Base-by-base conservation (phyloP, 75 land plant species). In the Pinus albicaulis region DNA sequence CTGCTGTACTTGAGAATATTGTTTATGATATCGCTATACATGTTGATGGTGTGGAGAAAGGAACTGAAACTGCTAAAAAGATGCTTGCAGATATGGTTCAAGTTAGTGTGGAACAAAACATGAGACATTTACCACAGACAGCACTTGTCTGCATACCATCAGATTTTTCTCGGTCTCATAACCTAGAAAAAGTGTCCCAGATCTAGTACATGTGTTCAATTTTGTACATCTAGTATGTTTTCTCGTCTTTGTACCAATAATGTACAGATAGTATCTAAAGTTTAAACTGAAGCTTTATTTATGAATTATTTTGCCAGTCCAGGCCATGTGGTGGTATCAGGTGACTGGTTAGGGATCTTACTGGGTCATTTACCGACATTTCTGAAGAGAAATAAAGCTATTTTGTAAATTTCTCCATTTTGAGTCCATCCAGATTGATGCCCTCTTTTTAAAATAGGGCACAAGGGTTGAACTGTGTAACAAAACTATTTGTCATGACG, bases 71-170 rank as follows among this genome's bases (percentile, higher is more conserved):
- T 56, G 91, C 93, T 17, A 84, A 81, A 84, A 80, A 86, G 79
- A 89, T 93, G 93, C 80, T 93, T 59, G 82, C 95, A 7, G 95
- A 93, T 79, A 93, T 93, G 95, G 93, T 93, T 56, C 91, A 89
- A 76, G 86, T 86, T 36, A 93, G 95, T 76, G 86, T 91, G 93
- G 91, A 91, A 63, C 81, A 85, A 78, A 85, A 87, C 83, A 73
- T 89, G 82, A 80, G 87, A 66, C 89, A 89, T 81, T 71, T 91
- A 75, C 87, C 89, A 75, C 77, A 79, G 69, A 75, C 86, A 73
- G 93, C 89, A 28, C 38, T 91, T 15, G 83, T 89, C 14, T 84
- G 91, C 82, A 76, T 85, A n/a, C 88, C 91, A 7, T 48, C 81
- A 44, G 84, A 86, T 25, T n/a, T 79, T 64, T 64, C 80, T 73